Evolutionary conservation across 441 rosid species (phyloP).

Genomic region (Populus hybrid): DNA sequence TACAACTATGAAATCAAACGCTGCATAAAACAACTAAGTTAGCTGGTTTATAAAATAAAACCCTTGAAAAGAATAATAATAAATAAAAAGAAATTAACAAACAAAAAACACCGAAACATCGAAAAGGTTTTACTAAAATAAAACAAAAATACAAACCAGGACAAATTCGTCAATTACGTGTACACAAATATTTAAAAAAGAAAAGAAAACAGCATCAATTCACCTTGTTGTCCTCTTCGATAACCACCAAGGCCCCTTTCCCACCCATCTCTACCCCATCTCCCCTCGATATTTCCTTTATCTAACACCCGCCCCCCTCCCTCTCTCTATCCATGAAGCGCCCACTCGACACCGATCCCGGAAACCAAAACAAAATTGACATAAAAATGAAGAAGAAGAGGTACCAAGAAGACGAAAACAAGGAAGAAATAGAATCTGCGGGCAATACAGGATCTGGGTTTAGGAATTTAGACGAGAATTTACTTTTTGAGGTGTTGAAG

Average conservation of each 20-base stretch:
- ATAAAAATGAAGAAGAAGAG: slow-evolving; percentile 46
- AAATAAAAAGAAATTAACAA: not conserved
- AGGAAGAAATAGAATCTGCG: not conserved
- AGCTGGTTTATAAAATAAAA: no score
- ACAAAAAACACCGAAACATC: not conserved
- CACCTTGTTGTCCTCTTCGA: slow-evolving; percentile 56
- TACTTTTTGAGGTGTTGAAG: slow-evolving; percentile 78
- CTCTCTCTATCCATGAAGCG: slow-evolving; percentile 21
- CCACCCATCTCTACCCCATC: slow-evolving; percentile 9
- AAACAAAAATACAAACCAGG: not conserved
- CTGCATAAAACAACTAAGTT: no score
- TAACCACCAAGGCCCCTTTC: slow-evolving; percentile 31
- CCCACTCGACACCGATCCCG: not conserved
- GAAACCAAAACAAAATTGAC: slow-evolving; percentile 6
- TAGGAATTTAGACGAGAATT: slow-evolving; percentile 63
- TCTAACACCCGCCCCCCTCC: not conserved
- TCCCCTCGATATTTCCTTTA: slow-evolving; percentile 6
- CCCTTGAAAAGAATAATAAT: no score
- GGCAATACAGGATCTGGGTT: slow-evolving; percentile 32
- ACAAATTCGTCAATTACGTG: slow-evolving; percentile 26
- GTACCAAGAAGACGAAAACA: slow-evolving; percentile 12
- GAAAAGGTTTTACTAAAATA: not conserved
- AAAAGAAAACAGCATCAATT: slow-evolving; percentile 21
- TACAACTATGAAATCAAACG: not conserved
- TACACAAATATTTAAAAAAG: not conserved